Conservation (phyloP, 2,329 filamentous ascomycete species). For the Davidsoniella australis region DNA sequence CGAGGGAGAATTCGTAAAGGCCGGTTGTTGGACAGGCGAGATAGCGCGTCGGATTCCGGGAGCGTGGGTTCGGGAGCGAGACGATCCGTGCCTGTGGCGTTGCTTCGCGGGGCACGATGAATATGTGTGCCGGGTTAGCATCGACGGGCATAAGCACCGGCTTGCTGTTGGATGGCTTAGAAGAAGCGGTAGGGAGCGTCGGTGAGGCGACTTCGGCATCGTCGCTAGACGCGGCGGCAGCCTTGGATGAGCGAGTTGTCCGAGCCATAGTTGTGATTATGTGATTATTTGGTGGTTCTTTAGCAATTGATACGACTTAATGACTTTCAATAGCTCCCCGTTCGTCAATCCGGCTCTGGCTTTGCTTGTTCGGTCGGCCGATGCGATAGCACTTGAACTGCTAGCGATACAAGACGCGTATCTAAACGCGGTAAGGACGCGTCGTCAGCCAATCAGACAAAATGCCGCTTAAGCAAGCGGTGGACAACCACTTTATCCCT, state of each 20-base stretch:
- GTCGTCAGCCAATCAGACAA: background rate
- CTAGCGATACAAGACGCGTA: too few relatives aligned
- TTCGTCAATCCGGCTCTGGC: too few relatives aligned
- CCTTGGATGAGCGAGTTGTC: conserved; percentile 28
- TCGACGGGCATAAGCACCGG: conserved; percentile 25
- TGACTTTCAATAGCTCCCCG: too few relatives aligned
- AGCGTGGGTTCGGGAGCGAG: conserved; percentile 42
- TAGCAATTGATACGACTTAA: too few relatives aligned
- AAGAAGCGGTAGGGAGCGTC: conserved; percentile 15
- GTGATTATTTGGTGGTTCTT: too few relatives aligned
- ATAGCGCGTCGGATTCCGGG: conserved; percentile 37
- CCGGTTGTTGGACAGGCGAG: conserved; percentile 44
- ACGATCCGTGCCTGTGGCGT: conserved; percentile 38
- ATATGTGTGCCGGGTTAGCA: conserved; percentile 33
- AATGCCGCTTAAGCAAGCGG: background rate
- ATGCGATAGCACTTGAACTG: too few relatives aligned
- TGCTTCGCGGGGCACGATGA: conserved; percentile 42
- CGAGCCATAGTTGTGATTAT: conserved; percentile 26
- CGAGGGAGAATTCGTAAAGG: conserved; percentile 46
- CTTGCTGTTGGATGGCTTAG: conserved; percentile 19
- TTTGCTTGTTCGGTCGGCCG: too few relatives aligned
- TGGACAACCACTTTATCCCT: conserved; percentile 7
- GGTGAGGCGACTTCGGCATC: conserved; percentile 14
- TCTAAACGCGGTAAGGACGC: background rate
- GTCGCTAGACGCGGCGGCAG: conserved; percentile 13